Conservation (phyloP, 2,329 filamentous ascomycete genomes). For the Neocatenulostroma microsporum region DNA sequence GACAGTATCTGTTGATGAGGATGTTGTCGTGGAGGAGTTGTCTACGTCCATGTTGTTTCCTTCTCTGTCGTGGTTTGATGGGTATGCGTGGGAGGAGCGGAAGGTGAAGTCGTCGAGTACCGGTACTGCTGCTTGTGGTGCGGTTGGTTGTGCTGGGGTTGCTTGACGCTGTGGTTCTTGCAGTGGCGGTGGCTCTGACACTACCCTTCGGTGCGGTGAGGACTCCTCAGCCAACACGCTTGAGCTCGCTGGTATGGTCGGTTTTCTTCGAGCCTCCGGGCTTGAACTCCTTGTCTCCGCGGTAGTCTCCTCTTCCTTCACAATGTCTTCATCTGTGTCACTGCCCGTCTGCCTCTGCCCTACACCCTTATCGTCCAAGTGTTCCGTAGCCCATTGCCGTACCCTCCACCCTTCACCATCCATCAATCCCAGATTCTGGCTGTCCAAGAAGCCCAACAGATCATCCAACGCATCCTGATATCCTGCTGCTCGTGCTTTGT, state of each 20-base stretch:
- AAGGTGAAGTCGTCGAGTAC: conserved; percentile 59
- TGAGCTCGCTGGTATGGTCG: conserved; percentile 12
- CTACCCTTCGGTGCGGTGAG: conserved; percentile 13
- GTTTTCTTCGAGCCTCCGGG: conserved; percentile 25
- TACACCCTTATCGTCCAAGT: conserved; percentile 55
- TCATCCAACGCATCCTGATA: conserved; percentile 95
- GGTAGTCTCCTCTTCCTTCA: conserved; percentile 22
- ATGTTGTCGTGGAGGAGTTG: conserved; percentile 15
- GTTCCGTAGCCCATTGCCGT: conserved; percentile 61
- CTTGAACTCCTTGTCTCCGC: conserved; percentile 41
- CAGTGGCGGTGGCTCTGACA: conserved; percentile 18
- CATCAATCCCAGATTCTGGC: conserved; percentile 65
- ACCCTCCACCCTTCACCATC: conserved; percentile 69
- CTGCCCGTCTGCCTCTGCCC: conserved; percentile 31
- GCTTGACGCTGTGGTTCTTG: conserved; percentile 13
- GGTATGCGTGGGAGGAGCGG: conserved; percentile 55
- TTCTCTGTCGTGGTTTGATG: conserved; percentile 39
- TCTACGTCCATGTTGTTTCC: conserved; percentile 47
- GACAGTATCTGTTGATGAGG: no score
- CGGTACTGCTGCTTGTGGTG: conserved; percentile 4
- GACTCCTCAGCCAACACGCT: conserved; percentile 18
- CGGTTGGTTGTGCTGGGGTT: conserved; percentile 4
- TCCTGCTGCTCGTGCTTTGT: conserved; percentile 67
- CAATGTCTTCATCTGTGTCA: conserved; percentile 65
- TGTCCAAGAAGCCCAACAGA: conserved; percentile 75